phyloP scores from a whole-genome alignment of 768 basidiomycete genomes.

The Auricularia auricula-judae region DNA sequence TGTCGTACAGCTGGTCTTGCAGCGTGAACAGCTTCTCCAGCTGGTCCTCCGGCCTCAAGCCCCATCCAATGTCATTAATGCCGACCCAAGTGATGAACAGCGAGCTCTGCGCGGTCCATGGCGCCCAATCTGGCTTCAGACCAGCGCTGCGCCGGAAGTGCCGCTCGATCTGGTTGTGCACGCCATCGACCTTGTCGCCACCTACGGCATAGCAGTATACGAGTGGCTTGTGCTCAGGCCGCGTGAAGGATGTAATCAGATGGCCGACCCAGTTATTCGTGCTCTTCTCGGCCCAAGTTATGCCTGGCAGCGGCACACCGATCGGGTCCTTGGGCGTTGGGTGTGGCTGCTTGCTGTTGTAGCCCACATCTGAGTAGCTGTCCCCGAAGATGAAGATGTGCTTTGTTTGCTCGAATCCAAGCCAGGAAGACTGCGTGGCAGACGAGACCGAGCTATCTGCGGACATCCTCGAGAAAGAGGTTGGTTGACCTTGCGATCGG shows the following conservation, averaged over 20 bases:
- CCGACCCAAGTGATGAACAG: conserved; percentile 37
- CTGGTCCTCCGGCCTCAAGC: conserved; percentile 11
- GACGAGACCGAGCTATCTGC: no score
- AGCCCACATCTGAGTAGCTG: conserved; percentile 42
- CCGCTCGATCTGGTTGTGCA: conserved; percentile 28
- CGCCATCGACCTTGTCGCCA: conserved; percentile 34
- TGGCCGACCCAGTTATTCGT: conserved; percentile 55
- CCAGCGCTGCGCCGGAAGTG: conserved; percentile 30
- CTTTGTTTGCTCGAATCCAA: background rate
- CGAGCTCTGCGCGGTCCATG: conserved; percentile 32
- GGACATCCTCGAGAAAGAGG: no score
- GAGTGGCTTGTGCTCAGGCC: conserved; percentile 23
- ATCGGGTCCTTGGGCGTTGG: conserved; percentile 36
- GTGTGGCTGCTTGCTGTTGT: conserved; percentile 7
- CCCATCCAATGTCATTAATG: conserved; percentile 43
- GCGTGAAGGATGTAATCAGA: conserved; percentile 32
- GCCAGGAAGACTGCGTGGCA: background rate
- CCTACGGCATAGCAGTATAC: conserved; percentile 51
- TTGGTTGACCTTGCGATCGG: no score
- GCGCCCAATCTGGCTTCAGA: conserved; percentile 24
- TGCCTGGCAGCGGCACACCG: conserved; percentile 39
- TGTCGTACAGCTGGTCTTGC: conserved; percentile 37
- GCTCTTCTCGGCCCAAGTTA: conserved; percentile 31
- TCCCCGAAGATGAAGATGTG: conserved; percentile 27
- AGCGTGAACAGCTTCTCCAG: conserved; percentile 29